Conservation (phyloP, 2,329 filamentous ascomycete species). For the Tolypocladium ophioglossoides region DNA sequence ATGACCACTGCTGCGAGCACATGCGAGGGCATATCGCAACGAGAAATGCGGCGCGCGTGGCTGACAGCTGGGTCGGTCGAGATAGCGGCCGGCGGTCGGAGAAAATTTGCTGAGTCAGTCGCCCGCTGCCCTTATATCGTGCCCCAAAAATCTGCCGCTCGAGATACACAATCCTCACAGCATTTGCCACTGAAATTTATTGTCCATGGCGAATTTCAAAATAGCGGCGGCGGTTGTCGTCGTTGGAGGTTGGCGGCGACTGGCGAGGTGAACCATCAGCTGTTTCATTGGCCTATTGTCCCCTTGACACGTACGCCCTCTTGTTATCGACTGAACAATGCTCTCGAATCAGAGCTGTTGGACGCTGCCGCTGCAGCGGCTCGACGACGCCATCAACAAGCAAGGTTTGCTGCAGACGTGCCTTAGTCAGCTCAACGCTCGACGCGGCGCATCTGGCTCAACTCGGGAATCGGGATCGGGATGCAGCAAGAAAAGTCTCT, state of each 20-base stretch:
- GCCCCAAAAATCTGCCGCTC: constrained; percentile 24
- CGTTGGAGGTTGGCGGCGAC: neutral
- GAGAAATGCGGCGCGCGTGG: constrained; percentile 8
- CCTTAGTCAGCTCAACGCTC: neutral
- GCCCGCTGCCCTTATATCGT: constrained; percentile 27
- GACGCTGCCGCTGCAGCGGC: neutral
- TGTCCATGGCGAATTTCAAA: constrained; percentile 5
- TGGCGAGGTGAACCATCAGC: neutral
- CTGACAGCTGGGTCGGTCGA: neutral
- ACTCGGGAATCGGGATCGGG: too few relatives aligned
- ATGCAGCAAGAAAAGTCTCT: neutral
- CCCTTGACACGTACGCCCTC: neutral
- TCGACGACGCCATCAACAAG: neutral
- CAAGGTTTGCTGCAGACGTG: neutral
- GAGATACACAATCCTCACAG: constrained; percentile 29
- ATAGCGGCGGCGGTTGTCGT: neutral
- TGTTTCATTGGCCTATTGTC: neutral
- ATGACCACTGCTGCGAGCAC: constrained; percentile 11
- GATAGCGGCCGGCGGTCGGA: constrained; percentile 16
- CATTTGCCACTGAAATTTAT: constrained; percentile 4
- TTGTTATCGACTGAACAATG: neutral
- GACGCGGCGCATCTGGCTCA: neutral
- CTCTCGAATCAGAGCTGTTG: neutral
- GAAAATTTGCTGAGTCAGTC: constrained; percentile 33
- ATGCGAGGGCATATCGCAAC: constrained; percentile 8